These are phyloP conservation scores for Vararia minispora DNA, from an alignment of 768 basidiomycete genomes.

Conservation along the genomic window DNA sequence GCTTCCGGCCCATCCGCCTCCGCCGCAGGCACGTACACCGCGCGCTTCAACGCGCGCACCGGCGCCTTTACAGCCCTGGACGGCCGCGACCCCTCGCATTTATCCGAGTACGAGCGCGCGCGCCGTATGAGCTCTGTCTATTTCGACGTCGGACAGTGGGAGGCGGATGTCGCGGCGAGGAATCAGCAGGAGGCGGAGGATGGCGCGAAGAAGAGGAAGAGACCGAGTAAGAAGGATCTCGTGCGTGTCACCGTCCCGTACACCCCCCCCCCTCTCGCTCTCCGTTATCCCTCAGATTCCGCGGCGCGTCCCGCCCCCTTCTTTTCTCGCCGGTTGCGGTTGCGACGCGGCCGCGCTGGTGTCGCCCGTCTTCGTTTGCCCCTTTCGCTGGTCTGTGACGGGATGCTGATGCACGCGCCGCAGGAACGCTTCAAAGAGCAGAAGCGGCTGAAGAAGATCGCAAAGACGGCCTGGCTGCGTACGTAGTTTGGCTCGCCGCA, in stretches of 20 bases:
- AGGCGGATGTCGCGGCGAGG: conserved; percentile 48
- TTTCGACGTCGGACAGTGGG: conserved; percentile 78
- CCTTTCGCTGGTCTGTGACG: conserved; percentile 2
- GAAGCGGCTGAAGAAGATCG: conserved; percentile 73
- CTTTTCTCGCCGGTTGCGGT: too few relatives aligned
- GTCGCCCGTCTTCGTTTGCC: conserved; percentile 20
- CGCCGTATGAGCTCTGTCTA: conserved; percentile 84
- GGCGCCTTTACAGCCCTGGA: conserved; percentile 61
- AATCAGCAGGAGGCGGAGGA: conserved; percentile 31
- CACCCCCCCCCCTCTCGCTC: too few relatives aligned
- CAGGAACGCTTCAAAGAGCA: conserved; percentile 81
- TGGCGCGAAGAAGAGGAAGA: conserved; percentile 60
- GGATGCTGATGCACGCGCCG: conserved; percentile 8
- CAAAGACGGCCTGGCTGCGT: conserved; percentile 82
- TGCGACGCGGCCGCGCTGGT: too few relatives aligned
- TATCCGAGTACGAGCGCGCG: conserved; percentile 73
- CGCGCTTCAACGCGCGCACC: conserved; percentile 76
- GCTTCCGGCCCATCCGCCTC: conserved; percentile 23
- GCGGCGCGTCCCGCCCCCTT: too few relatives aligned
- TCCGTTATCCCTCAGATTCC: too few relatives aligned
- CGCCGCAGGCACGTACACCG: conserved; percentile 34
- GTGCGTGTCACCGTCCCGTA: too few relatives aligned
- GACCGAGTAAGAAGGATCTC: conserved; percentile 75
- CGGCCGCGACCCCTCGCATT: conserved; percentile 59
- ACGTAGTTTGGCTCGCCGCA: conserved; percentile 28